phyloP scores from a whole-genome alignment of 805 yeast species.

The Saccharomyces mikatae region DNA sequence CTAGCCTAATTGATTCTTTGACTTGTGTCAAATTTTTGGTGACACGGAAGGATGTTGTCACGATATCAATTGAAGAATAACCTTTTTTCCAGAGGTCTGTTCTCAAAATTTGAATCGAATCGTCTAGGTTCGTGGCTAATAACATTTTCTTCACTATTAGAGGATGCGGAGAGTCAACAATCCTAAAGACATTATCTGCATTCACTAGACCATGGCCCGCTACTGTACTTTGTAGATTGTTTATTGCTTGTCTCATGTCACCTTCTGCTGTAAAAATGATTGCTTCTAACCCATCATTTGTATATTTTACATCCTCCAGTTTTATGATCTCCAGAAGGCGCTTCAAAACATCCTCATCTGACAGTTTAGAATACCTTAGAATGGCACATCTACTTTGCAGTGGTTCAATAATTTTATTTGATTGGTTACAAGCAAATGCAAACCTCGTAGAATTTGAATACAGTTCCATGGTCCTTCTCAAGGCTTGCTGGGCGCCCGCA shows the following conservation, averaged over 20 bases:
- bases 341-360: constrained; percentile 77
- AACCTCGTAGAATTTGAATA: constrained; percentile 93
- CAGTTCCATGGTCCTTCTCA: constrained; percentile 90
- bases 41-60: constrained; percentile 83
- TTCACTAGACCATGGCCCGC: constrained; percentile 91
- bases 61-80: constrained; percentile 86
- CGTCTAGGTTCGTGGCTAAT: constrained; percentile 50
- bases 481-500: constrained; percentile 91
- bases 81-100: constrained; percentile 80
- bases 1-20: constrained; percentile 61
- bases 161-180: constrained; percentile 96
- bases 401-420: constrained; percentile 92
- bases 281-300: constrained; percentile 89
- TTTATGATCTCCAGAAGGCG: constrained; percentile 65
- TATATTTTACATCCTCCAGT: constrained; percentile 63
- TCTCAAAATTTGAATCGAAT: constrained; percentile 50
- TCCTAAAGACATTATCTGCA: constrained; percentile 85
- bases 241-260: constrained; percentile 97
- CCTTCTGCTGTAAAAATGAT: constrained; percentile 94
- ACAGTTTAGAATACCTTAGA: constrained; percentile 68
- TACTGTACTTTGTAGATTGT: constrained; percentile 86
- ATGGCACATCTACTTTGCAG: constrained; percentile 95
- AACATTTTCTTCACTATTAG: constrained; percentile 67
- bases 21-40: constrained; percentile 65
- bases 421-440: constrained; percentile 97